A percentile compares a stretch with the other conserved stretches of the same genome.
Conservation (phyloP, 2,329 filamentous ascomycete genomes). For the Teratosphaeria destructans region DNA sequence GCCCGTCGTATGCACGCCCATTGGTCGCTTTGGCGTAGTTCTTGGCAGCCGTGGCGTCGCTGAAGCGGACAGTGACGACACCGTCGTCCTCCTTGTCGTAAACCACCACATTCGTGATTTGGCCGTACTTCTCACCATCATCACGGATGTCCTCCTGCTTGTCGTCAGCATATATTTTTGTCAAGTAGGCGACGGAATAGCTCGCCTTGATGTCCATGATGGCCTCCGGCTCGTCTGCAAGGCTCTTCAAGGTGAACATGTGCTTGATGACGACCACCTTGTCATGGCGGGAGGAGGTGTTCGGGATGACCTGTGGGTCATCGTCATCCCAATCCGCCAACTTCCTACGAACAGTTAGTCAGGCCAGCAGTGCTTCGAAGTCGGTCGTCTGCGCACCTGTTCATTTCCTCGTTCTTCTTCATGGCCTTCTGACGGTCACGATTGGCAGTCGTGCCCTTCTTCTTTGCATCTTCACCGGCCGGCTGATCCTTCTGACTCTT, state of each 20-base stretch:
- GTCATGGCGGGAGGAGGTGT: constrained; percentile 52
- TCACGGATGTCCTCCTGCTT: constrained; percentile 69
- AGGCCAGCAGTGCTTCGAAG: background rate
- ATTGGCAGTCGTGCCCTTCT: constrained; percentile 29
- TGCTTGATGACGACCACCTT: constrained; percentile 81
- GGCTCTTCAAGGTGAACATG: constrained; percentile 81
- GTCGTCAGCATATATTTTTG: background rate
- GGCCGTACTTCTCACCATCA: constrained; percentile 75
- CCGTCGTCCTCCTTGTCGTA: constrained; percentile 81
- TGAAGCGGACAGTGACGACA: constrained; percentile 75
- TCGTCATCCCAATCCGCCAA: constrained; percentile 93
- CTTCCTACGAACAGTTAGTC: constrained; percentile 42
- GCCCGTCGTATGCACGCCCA: constrained; percentile 67
- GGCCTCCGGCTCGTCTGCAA: constrained; percentile 73
- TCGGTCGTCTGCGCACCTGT: constrained; percentile 37
- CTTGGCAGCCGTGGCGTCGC: constrained; percentile 56
- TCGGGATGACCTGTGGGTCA: constrained; percentile 48
- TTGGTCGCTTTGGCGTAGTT: constrained; percentile 63
- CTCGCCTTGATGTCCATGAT: constrained; percentile 72
- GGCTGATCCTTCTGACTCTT: constrained; percentile 68
- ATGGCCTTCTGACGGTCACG: constrained; percentile 72
- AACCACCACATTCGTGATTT: constrained; percentile 81
- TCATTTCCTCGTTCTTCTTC: constrained; percentile 79
- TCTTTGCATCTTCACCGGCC: constrained; percentile 24
- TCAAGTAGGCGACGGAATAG: background rate